These are phyloP conservation scores for Ophiostoma australiae DNA, from an alignment of 2,329 filamentous ascomycete genomes.

Conservation along the genomic window DNA sequence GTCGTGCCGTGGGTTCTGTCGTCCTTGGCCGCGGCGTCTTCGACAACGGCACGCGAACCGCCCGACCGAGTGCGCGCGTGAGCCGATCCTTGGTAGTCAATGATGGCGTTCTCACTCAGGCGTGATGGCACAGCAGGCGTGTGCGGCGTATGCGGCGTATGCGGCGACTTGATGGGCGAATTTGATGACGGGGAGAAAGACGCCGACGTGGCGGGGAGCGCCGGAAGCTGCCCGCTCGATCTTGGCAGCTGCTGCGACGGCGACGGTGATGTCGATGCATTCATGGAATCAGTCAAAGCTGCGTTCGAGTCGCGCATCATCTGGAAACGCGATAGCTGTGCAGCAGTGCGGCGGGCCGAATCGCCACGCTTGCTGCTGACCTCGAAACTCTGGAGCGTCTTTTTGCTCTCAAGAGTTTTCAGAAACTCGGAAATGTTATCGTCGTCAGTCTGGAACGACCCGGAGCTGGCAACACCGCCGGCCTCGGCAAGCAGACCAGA, in stretches of 20 bases:
- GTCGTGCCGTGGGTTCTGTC: constrained; percentile 50
- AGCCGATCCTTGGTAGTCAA: constrained; percentile 51
- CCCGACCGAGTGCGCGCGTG: constrained; percentile 1
- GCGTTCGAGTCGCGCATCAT: constrained; percentile 85
- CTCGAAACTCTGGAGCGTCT: constrained; percentile 78
- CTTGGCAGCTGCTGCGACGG: constrained; percentile 52
- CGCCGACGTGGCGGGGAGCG: constrained; percentile 42
- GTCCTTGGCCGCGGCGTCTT: constrained; percentile 33
- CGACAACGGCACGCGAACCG: constrained; percentile 21
- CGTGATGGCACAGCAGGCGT: constrained; percentile 90
- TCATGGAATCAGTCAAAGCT: constrained; percentile 86
- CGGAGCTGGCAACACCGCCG: constrained; percentile 54
- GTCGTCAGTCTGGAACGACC: constrained; percentile 70
- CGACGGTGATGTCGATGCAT: constrained; percentile 79
- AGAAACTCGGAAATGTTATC: constrained; percentile 92
- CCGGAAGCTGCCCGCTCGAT: constrained; percentile 31
- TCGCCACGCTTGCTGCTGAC: constrained; percentile 61
- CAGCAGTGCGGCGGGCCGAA: constrained; percentile 68
- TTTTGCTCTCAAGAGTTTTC: constrained; percentile 80
- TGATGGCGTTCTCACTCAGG: constrained; percentile 85
- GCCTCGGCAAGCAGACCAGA: constrained; percentile 73
- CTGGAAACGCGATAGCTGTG: constrained; percentile 79
- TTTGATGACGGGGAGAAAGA: constrained; percentile 73
- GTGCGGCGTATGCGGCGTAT: constrained; percentile 89
- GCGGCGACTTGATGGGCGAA: constrained; percentile 85